A percentile compares a stretch with the other conserved stretches of the same genome.
phyloP scores from a whole-genome alignment of 352 stramenopile species.

The Phytophthora niederhauseri region DNA sequence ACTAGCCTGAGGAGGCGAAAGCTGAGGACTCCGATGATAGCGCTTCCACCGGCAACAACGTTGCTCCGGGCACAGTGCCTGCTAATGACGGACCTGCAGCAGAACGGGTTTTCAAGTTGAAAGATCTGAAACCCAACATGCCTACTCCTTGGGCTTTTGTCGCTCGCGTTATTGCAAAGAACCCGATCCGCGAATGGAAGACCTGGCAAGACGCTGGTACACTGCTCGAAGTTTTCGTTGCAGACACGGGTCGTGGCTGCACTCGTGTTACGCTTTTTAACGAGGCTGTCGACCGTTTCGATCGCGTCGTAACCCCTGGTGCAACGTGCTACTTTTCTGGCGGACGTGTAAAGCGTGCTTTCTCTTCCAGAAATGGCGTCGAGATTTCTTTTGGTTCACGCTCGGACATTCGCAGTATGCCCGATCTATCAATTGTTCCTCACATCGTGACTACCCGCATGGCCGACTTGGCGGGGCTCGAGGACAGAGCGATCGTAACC shows the following conservation, averaged over 20 bases:
- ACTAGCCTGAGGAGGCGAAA: background rate
- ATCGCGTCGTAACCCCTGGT: background rate
- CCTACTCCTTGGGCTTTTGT: background rate
- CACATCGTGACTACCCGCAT: background rate
- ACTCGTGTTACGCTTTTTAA: background rate
- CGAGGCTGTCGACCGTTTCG: background rate
- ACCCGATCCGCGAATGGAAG: background rate
- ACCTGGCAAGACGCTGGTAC: background rate
- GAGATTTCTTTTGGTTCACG: background rate
- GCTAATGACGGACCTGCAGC: background rate
- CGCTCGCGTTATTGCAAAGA: background rate
- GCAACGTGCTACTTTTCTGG: background rate
- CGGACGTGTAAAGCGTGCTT: background rate
- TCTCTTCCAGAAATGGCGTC: background rate
- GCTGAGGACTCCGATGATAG: background rate
- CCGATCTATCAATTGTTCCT: background rate
- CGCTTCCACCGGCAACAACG: background rate
- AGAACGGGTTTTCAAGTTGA: background rate
- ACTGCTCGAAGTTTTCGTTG: background rate
- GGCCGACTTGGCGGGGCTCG: background rate
- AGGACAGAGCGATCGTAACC: background rate
- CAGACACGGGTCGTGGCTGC: background rate
- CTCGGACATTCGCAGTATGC: background rate
- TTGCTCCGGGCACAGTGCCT: background rate
- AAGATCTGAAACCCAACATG: background rate